Conservation (phyloP, 2,329 filamentous ascomycete species). For the Alternaria solani region DNA sequence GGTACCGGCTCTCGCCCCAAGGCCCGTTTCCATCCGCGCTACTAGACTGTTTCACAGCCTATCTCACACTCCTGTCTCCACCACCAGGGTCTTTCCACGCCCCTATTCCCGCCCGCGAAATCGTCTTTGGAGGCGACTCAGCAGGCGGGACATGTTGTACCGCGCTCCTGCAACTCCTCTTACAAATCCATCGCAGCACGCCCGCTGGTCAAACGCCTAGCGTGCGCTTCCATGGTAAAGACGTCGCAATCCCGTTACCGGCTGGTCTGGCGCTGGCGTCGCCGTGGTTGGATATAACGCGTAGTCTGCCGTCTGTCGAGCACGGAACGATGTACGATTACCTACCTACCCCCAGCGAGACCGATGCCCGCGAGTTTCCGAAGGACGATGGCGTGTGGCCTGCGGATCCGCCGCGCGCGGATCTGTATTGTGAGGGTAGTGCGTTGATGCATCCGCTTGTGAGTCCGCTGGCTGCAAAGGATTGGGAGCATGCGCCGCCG, state of each 20-base stretch:
- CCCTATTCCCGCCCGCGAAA: conserved; percentile 68
- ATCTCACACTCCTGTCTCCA: conserved; percentile 76
- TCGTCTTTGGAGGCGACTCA: conserved; percentile 77
- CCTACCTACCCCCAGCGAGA: conserved; percentile 58
- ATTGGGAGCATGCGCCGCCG: conserved; percentile 71
- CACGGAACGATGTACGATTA: conserved; percentile 68
- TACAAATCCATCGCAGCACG: conserved; percentile 64
- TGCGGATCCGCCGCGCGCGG: conserved; percentile 54
- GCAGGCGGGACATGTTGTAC: conserved; percentile 77
- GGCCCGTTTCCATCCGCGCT: conserved; percentile 77
- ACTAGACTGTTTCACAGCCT: conserved; percentile 75
- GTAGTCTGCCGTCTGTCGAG: conserved; percentile 66
- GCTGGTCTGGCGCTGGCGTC: conserved; percentile 66
- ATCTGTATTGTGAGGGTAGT: conserved; percentile 57
- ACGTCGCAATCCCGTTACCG: conserved; percentile 69
- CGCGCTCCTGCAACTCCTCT: conserved; percentile 71
- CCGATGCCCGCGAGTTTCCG: conserved; percentile 51
- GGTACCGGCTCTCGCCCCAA: conserved; percentile 79
- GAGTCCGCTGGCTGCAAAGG: conserved; percentile 64
- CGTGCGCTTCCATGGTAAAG: conserved; percentile 68
- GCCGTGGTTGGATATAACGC: conserved; percentile 76
- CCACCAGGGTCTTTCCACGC: conserved; percentile 72
- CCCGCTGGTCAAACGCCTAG: conserved; percentile 53
- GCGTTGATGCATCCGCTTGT: conserved; percentile 71
- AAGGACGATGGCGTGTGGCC: conserved; percentile 60